phyloP scores from a whole-genome alignment of 371 early-diverging fungal genomes.

The Syncephalastrum monosporum region DNA sequence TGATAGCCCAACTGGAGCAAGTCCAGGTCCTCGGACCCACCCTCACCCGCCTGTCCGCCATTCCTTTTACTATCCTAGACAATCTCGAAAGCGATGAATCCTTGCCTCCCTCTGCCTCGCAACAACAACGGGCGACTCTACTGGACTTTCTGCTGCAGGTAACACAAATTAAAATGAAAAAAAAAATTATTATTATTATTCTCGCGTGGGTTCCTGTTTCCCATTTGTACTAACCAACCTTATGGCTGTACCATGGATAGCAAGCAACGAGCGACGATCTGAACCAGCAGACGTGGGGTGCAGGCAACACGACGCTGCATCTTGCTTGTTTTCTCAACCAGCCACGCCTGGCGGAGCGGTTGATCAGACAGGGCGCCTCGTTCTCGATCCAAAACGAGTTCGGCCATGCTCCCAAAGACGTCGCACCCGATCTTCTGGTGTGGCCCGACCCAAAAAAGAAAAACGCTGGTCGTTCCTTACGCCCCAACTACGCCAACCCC shows the following conservation, averaged over 20 bases:
- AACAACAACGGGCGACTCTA: slow-evolving; percentile 21
- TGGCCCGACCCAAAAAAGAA: not conserved
- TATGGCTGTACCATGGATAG: not conserved
- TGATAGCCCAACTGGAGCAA: slow-evolving; percentile 15
- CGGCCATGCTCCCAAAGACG: slow-evolving; percentile 16
- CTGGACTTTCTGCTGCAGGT: slow-evolving; percentile 30
- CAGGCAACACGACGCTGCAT: slow-evolving; percentile 22
- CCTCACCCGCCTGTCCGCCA: slow-evolving; percentile 6
- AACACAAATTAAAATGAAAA: slow-evolving; percentile 8
- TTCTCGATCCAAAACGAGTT: slow-evolving; percentile 11
- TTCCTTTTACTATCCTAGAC: slow-evolving; percentile 16
- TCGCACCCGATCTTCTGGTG: not conserved
- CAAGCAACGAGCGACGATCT: slow-evolving; percentile 7
- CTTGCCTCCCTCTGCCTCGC: slow-evolving; percentile 6
- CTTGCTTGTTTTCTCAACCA: slow-evolving; percentile 18
- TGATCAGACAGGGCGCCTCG: slow-evolving; percentile 15
- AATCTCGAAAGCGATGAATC: slow-evolving; percentile 13
- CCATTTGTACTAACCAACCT: no score
- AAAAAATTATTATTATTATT: slow-evolving; percentile 10
- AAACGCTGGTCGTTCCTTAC: not conserved
- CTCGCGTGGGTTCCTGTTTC: slow-evolving; percentile 26
- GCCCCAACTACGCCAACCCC: slow-evolving; percentile 6
- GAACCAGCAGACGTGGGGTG: slow-evolving; percentile 19
- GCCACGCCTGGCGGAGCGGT: slow-evolving; percentile 6
- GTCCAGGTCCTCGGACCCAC: slow-evolving; percentile 13